Evolutionary conservation across 768 basidiomycete species (phyloP).

Genomic region (Holtermannia corniformis): DNA sequence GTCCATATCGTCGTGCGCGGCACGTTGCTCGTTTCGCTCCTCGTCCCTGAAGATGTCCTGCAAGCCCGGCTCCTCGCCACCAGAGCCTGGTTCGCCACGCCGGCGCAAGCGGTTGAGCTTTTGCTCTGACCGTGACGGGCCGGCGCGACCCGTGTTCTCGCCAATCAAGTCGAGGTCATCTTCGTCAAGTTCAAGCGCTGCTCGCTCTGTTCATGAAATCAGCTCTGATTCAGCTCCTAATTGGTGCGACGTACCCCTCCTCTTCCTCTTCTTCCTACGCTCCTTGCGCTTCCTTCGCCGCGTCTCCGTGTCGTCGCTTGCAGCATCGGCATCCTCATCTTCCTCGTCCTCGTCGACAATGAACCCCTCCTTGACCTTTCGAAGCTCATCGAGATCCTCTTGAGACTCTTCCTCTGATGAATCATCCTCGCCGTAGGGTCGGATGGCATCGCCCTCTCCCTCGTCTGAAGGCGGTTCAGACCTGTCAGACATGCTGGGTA

Average conservation of each 20-base stretch:
- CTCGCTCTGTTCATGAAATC: conserved; percentile 40
- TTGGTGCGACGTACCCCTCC: conserved; percentile 46
- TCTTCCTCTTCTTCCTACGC: conserved; percentile 50
- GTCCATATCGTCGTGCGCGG: conserved; percentile 58
- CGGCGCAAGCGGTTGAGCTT: conserved; percentile 67
- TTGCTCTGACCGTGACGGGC: conserved; percentile 48
- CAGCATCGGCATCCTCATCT: conserved; percentile 60
- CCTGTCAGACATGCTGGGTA: conserved; percentile 27
- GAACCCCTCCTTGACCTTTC: conserved; percentile 72
- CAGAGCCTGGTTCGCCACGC: conserved; percentile 60
- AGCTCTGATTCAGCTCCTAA: conserved; percentile 36
- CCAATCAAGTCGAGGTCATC: conserved; percentile 71
- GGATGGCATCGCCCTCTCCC: conserved; percentile 37
- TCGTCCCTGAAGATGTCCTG: conserved; percentile 76
- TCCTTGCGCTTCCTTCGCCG: conserved; percentile 43
- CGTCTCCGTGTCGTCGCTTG: conserved; percentile 47
- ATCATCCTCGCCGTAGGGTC: conserved; percentile 38
- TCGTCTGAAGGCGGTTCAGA: conserved; percentile 28
- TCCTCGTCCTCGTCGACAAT: conserved; percentile 87
- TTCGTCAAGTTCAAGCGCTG: conserved; percentile 57
- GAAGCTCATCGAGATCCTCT: conserved; percentile 80
- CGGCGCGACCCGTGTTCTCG: conserved; percentile 74
- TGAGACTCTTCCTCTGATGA: conserved; percentile 50
- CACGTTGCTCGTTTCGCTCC: conserved; percentile 43
- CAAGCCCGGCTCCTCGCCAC: conserved; percentile 46